Conservation (phyloP, 805 yeast genomes). For the Kuraishia cidri region DNA sequence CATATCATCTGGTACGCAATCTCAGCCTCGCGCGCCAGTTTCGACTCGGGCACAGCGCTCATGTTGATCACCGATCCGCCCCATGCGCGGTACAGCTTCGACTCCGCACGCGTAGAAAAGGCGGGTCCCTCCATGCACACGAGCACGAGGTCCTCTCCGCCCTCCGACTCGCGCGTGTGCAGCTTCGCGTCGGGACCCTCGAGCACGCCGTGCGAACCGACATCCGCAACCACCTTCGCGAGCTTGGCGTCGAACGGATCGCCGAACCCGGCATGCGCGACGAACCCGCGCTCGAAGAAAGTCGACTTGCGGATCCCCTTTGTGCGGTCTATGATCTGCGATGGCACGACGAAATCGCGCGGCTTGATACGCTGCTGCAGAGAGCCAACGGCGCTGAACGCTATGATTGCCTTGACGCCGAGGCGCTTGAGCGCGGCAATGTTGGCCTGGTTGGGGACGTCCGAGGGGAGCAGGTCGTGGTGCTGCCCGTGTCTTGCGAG, state of each 20-base stretch:
- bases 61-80: conserved; percentile 95
- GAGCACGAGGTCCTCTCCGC: conserved; percentile 67
- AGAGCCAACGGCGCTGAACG: conserved; percentile 96
- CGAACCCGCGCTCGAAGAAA: conserved; percentile 86
- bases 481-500: conserved; percentile 90
- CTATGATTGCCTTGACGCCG: conserved; percentile 82
- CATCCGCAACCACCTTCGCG: conserved; percentile 54
- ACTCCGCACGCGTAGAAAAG: conserved; percentile 94
- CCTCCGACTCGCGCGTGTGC: conserved; percentile 58
- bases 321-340: conserved; percentile 93
- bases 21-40: conserved; percentile 96
- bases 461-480: conserved; percentile 85
- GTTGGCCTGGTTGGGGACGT: conserved; percentile 89
- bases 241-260: conserved; percentile 86
- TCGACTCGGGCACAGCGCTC: conserved; percentile 97
- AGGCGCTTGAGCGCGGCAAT: conserved; percentile 88
- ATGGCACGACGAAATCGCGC: conserved; percentile 94
- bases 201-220: conserved; percentile 36
- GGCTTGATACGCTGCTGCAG: conserved; percentile 84
- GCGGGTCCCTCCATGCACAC: conserved; percentile 99
- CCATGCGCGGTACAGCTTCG: conserved; percentile 74
- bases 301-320: conserved; percentile 90
- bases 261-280: conserved; percentile 96
- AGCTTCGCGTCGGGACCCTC: conserved; percentile 46
- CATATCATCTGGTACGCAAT: conserved; percentile 96